A percentile compares a stretch with the other conserved stretches of the same genome.
Evolutionary conservation across 2,329 filamentous ascomycete genomes (phyloP).

Genomic region (Verticillium longisporum): DNA sequence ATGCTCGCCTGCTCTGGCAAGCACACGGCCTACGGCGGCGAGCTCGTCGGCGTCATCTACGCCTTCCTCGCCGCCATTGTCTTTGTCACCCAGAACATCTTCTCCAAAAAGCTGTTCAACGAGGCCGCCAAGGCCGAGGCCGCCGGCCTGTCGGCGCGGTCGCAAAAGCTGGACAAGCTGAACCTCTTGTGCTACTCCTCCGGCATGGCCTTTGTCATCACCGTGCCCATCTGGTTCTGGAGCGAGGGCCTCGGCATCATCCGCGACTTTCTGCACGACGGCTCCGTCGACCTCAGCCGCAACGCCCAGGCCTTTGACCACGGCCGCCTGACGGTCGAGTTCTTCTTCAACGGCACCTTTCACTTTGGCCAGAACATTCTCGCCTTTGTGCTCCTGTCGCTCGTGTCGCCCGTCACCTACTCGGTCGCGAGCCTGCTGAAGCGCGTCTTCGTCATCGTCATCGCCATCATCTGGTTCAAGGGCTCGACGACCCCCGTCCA

Average conservation of each 20-base stretch:
- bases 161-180: slow-evolving; percentile 87
- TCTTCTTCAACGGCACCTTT: slow-evolving; percentile 93
- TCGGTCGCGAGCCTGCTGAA: slow-evolving; percentile 95
- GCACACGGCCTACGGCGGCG: slow-evolving; percentile 62
- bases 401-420: slow-evolving; percentile 95
- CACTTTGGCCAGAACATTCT: slow-evolving; percentile 96
- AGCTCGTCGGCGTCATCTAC: slow-evolving; percentile 83
- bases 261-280: slow-evolving; percentile 72
- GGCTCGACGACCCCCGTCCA: slow-evolving; percentile 80
- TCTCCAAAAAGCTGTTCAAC: slow-evolving; percentile 96
- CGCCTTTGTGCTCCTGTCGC: slow-evolving; percentile 84
- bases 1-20: slow-evolving; percentile 93
- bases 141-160: slow-evolving; percentile 54
- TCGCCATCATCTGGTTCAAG: slow-evolving; percentile 94
- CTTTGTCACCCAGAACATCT: slow-evolving; percentile 97
- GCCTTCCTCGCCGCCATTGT: slow-evolving; percentile 86
- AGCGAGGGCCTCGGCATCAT: slow-evolving; percentile 76
- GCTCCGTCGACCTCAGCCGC: slow-evolving; percentile 59
- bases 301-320: slow-evolving; percentile 63
- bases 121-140: slow-evolving; percentile 81
- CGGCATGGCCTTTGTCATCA: slow-evolving; percentile 82
- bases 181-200: slow-evolving; percentile 96
- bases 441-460: slow-evolving; percentile 91
- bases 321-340: slow-evolving; percentile 71
- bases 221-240: slow-evolving; percentile 87